phyloP scores from a whole-genome alignment of 2,329 filamentous ascomycete species.

The Hypocreales sp. region DNA sequence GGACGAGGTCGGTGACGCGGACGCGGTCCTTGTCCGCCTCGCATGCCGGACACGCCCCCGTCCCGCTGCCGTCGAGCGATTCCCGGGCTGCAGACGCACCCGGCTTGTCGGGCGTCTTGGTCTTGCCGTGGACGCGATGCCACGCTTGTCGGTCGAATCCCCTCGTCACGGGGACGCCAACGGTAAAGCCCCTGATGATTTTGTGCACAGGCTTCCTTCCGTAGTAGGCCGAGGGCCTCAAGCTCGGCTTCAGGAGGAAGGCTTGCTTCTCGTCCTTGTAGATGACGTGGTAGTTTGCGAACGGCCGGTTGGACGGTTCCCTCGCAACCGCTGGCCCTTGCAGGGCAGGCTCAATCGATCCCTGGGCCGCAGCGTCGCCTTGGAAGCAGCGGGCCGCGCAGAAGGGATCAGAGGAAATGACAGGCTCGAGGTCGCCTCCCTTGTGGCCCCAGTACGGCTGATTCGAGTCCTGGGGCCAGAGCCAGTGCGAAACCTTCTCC shows the following conservation, averaged over 20 bases:
- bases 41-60: slow-evolving; percentile 39
- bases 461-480: slow-evolving; percentile 53
- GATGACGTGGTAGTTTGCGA: slow-evolving; percentile 66
- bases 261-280: slow-evolving; percentile 67
- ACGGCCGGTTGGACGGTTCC: slow-evolving; percentile 37
- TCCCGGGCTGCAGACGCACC: slow-evolving; percentile 13
- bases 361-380: slow-evolving; percentile 42
- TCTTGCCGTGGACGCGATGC: slow-evolving; percentile 51
- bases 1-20: slow-evolving; percentile 70
- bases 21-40: slow-evolving; percentile 45
- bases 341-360: slow-evolving; percentile 22
- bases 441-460: slow-evolving; percentile 5
- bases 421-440: slow-evolving; percentile 15
- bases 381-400: slow-evolving; percentile 44
- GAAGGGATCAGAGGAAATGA: slow-evolving; percentile 37
- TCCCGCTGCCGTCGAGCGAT: slow-evolving; percentile 11
- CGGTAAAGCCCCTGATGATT: slow-evolving; percentile 66
- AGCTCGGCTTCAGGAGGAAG: slow-evolving; percentile 71
- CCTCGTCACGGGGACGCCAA: slow-evolving; percentile 77
- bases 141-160: slow-evolving; percentile 71
- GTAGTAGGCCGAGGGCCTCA: slow-evolving; percentile 75
- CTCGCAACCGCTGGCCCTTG: slow-evolving; percentile 18
- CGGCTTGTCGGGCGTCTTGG: slow-evolving; percentile 14
- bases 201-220: slow-evolving; percentile 67
- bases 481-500: slow-evolving; percentile 69